These are phyloP conservation scores for Gossypium raimondii DNA, from an alignment of 345 rosid species.

Conservation along the genomic window DNA sequence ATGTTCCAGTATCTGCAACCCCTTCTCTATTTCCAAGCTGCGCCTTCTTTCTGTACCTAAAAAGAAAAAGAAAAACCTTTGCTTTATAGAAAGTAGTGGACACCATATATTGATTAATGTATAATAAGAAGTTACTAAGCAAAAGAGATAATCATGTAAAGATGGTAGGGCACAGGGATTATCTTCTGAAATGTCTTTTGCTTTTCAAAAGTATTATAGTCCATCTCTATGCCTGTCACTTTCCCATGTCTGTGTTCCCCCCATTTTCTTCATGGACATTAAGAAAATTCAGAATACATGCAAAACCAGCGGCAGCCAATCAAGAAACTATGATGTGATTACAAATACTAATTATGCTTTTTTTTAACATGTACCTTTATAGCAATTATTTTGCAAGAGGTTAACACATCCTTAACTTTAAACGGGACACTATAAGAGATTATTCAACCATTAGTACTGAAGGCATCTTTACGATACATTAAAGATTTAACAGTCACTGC, in stretches of 20 bases:
- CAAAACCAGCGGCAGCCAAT: background rate
- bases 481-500: background rate
- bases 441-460: background rate
- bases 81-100: constrained; percentile 41
- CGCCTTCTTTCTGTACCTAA: background rate
- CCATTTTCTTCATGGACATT: constrained; percentile 24
- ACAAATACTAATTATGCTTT: background rate
- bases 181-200: constrained; percentile 36
- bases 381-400: background rate
- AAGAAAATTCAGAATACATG: background rate
- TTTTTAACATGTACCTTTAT: background rate
- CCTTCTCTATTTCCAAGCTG: background rate
- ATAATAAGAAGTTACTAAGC: constrained; percentile 41
- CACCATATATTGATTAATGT: constrained; percentile 33
- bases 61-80: background rate
- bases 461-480: background rate
- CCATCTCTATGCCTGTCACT: constrained; percentile 22
- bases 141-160: constrained; percentile 39
- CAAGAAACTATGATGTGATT: background rate
- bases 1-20: background rate
- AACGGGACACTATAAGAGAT: background rate
- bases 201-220: constrained; percentile 21
- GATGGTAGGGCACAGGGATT: constrained; percentile 50
- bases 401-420: background rate
- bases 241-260: constrained; percentile 31